These are phyloP conservation scores for Camellia oleifera DNA, from an alignment of 179 eudicot species.

Conservation along the genomic window DNA sequence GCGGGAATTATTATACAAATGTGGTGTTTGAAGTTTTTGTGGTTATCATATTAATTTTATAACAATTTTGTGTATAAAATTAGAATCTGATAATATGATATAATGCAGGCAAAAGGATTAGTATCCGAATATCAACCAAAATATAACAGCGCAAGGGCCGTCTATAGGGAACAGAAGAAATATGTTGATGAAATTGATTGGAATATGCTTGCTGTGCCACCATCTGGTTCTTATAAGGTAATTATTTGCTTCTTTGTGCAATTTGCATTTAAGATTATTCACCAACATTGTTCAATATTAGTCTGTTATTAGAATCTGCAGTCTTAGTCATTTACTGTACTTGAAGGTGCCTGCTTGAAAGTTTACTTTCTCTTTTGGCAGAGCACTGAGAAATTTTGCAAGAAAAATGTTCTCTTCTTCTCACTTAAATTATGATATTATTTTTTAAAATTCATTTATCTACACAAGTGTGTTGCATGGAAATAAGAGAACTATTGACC, in stretches of 20 bases:
- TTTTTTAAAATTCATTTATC: conserved; percentile 3
- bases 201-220: conserved; percentile 96
- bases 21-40: neutral
- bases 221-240: conserved; percentile 87
- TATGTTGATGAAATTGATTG: conserved; percentile 95
- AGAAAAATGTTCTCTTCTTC: conserved; percentile 1
- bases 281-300: neutral
- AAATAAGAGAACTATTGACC: neutral
- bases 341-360: too few species aligned
- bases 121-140: conserved; percentile 91
- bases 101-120: conserved; percentile 93
- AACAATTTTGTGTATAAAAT: neutral
- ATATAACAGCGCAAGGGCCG: conserved; percentile 97
- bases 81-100: neutral
- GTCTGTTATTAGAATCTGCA: neutral
- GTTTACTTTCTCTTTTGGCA: neutral
- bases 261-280: neutral
- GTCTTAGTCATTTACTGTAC: too few species aligned
- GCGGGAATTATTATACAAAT: neutral
- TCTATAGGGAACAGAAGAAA: conserved; percentile 88
- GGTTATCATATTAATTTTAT: neutral
- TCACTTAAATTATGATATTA: neutral
- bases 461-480: neutral
- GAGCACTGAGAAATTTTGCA: neutral
- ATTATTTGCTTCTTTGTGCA: neutral